Evolutionary conservation across 768 basidiomycete species (phyloP).

Genomic region (Russula lepida): DNA sequence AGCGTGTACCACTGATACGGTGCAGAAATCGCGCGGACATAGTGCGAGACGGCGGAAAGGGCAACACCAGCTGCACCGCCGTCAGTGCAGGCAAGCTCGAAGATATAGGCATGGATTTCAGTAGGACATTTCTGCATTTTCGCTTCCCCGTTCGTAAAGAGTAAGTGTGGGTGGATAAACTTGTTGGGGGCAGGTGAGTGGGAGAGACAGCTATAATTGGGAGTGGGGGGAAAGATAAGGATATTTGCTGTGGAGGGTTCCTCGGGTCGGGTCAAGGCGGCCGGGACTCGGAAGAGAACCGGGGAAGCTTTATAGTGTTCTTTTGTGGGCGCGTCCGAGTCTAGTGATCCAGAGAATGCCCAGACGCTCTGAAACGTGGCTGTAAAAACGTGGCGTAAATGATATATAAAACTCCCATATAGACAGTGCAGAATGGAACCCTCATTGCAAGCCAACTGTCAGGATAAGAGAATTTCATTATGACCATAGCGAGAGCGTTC

Average conservation of each 20-base stretch:
- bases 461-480: not conserved
- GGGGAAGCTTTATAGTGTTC: not conserved
- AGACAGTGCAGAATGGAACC: constrained; percentile 11
- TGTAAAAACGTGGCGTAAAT: no score
- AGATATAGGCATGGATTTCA: constrained; percentile 40
- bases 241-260: no score
- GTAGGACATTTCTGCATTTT: constrained; percentile 30
- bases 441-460: not conserved
- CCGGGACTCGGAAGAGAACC: not conserved
- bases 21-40: constrained; percentile 32
- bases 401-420: no score
- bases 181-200: not conserved
- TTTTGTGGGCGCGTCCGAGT: not conserved
- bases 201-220: not conserved
- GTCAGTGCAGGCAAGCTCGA: constrained; percentile 34
- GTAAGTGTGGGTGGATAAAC: no score
- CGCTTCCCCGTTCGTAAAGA: not conserved
- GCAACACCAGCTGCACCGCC: constrained; percentile 33
- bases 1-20: constrained; percentile 37
- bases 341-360: not conserved
- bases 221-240: not conserved
- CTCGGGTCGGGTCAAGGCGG: not conserved
- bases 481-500: not conserved
- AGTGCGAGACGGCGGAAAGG: constrained; percentile 34
- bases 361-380: not conserved